These are phyloP conservation scores for Candida anglica DNA, from an alignment of 805 yeast species.

Conservation along the genomic window DNA sequence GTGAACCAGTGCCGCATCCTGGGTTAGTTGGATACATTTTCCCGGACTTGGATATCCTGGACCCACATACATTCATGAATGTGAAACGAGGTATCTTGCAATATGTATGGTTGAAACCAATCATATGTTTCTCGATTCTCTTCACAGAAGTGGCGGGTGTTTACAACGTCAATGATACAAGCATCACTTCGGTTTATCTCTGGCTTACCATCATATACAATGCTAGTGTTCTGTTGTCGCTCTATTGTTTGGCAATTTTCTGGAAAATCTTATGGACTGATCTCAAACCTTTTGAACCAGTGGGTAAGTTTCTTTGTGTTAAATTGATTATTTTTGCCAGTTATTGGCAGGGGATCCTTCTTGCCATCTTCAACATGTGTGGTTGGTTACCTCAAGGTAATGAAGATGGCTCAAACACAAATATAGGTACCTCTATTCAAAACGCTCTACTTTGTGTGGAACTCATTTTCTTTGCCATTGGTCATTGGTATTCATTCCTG, in stretches of 20 bases:
- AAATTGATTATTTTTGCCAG: constrained; percentile 93
- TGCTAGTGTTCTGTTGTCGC: constrained; percentile 71
- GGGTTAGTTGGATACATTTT: constrained; percentile 49
- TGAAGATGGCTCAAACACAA: constrained; percentile 22
- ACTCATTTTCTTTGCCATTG: constrained; percentile 76
- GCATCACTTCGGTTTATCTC: constrained; percentile 48
- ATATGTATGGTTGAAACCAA: constrained; percentile 92
- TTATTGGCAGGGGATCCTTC: constrained; percentile 88
- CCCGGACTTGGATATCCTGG: constrained; percentile 72
- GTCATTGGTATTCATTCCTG: constrained; percentile 87
- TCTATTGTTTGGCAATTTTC: constrained; percentile 82
- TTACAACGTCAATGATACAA: constrained; percentile 49
- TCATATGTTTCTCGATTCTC: constrained; percentile 58
- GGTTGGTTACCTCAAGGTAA: constrained; percentile 38
- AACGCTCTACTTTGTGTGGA: constrained; percentile 80
- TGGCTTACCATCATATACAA: constrained; percentile 74
- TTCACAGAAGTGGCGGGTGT: constrained; percentile 44
- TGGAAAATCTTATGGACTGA: constrained; percentile 89
- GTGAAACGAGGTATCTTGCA: constrained; percentile 87
- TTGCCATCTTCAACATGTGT: constrained; percentile 49
- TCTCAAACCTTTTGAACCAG: constrained; percentile 74
- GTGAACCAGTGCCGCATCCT: constrained; percentile 67
- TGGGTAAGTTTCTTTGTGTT: constrained; percentile 90
- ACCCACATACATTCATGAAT: constrained; percentile 71
- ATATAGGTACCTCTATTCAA: constrained; percentile 60